A percentile compares a stretch with the other conserved stretches of the same genome.
Conservation (phyloP, 1,139 yeast species). For the Zygosaccharomyces pseudobailii region DNA sequence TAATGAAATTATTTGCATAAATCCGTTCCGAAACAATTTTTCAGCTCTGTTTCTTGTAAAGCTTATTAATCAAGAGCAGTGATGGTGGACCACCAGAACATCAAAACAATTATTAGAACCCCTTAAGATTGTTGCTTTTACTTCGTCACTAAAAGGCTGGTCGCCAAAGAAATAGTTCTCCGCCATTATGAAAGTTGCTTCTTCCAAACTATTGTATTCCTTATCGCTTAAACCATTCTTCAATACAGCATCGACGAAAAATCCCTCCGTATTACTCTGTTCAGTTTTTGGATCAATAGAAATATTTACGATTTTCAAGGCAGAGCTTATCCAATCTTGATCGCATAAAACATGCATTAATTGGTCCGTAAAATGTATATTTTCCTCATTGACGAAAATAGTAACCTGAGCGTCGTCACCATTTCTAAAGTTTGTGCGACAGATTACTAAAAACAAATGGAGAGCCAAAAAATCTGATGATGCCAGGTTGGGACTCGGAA, state of each 20-base stretch:
- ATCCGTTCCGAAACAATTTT: no score
- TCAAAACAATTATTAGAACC: constrained; percentile 26
- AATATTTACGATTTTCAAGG: constrained; percentile 12
- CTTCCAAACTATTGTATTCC: constrained; percentile 21
- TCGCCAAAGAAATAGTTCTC: constrained; percentile 19
- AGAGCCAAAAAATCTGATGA: constrained; percentile 29
- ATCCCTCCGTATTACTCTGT: not conserved
- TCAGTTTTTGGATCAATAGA: constrained; percentile 9
- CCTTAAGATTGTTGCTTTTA: constrained; percentile 17
- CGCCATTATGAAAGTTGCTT: constrained; percentile 26
- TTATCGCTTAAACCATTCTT: constrained; percentile 13
- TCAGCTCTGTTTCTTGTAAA: not conserved
- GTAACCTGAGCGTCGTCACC: constrained; percentile 14
- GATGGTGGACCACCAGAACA: constrained; percentile 23
- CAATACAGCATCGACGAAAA: constrained; percentile 22
- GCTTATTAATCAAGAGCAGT: constrained; percentile 5
- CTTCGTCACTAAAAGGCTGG: constrained; percentile 24
- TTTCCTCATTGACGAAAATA: constrained; percentile 22
- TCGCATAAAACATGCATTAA: constrained; percentile 15
- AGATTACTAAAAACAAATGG: constrained; percentile 23
- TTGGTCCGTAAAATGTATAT: constrained; percentile 15
- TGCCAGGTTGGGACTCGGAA: constrained; percentile 25
- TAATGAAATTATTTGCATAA: not conserved
- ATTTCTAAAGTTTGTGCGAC: constrained; percentile 15
- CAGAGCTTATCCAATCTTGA: constrained; percentile 21